Base-by-base conservation (phyloP, 768 basidiomycete species). In the Myochromella boudieri region DNA sequence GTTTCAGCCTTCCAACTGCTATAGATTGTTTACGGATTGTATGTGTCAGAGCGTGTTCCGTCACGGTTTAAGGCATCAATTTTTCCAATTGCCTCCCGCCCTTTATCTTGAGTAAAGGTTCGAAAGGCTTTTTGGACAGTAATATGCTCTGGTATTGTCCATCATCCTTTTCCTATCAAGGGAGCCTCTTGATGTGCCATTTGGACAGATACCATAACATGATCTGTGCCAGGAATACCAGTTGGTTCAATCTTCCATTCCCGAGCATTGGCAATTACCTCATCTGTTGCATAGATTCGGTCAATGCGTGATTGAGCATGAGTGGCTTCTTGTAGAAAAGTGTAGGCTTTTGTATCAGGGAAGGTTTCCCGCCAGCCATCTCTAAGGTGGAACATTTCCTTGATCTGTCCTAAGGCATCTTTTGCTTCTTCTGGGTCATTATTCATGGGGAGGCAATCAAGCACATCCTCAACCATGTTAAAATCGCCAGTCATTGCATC, bases 401-500 rank as follows among this genome's bases (percentile, higher is more conserved):
- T 67, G 0, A 72, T 46, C 0, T 54, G 34, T 0, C 48, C 46
- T 0, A 74, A 53, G 0, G 56, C 54, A 0, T 52, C 25, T 0
- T 48, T 41, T 1, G 61, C 47, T 0, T 8, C 9, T 1, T 36
- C 10, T 0, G 46, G 18, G 27, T 75, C 69, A 0, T 12, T 1
- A 0, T 51, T 48, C 0, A 45, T 28, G 1, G 73, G 74, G 0
- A 69, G 36, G 0, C 68, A 7, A 44, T 77, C 75, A 0, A 75
- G 44, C 0, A 49, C 14, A 1, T 71, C 67, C 44, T 77, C 71
- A 0, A 68, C 65, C 1, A 76, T 24, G 50, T 79, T 77, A 32
- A 69, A 68, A 48, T 79, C 73, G 0, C 74, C 73, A 0, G 67
- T 25, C 37, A 78, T 47, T 0, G 72, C 10, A 24, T 75, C 64